A percentile compares a stretch with the other conserved stretches of the same genome.
Conservation (phyloP, 2,329 filamentous ascomycete genomes). For the Sclerotinia subarctica region DNA sequence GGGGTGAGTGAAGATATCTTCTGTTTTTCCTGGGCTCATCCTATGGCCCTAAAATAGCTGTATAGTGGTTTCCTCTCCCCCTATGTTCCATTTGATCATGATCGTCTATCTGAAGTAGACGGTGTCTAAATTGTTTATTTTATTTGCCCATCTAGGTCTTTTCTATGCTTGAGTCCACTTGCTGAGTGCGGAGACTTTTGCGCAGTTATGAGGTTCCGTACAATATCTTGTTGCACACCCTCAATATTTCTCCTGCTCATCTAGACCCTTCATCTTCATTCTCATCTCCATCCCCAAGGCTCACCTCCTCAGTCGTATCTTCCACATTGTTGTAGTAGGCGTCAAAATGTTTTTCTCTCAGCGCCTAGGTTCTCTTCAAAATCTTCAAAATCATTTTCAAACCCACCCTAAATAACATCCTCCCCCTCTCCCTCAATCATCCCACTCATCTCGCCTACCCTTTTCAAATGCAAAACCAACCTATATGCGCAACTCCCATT, state of each 20-base stretch:
- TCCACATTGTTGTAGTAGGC: not conserved
- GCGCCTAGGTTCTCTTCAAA: not conserved
- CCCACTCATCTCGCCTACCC: conserved; percentile 33
- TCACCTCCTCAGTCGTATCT: not conserved
- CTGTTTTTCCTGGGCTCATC: too few relatives aligned
- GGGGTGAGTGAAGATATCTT: too few relatives aligned
- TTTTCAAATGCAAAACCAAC: conserved; percentile 61
- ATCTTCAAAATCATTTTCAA: not conserved
- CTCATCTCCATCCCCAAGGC: not conserved
- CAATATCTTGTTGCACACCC: not conserved
- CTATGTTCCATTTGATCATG: not conserved
- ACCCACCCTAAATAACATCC: not conserved
- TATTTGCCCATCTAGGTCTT: not conserved
- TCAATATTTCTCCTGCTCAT: not conserved
- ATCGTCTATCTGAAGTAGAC: not conserved
- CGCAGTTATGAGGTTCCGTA: not conserved
- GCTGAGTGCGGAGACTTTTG: not conserved
- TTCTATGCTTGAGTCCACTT: not conserved
- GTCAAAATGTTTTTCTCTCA: not conserved
- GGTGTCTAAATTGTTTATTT: not conserved
- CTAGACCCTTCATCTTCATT: not conserved
- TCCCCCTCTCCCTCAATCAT: not conserved
- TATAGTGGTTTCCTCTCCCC: not conserved
- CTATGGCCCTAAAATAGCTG: not conserved
- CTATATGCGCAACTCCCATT: conserved; percentile 95